Base-by-base conservation (phyloP, 805 yeast species). In the Candida lessepsii region DNA sequence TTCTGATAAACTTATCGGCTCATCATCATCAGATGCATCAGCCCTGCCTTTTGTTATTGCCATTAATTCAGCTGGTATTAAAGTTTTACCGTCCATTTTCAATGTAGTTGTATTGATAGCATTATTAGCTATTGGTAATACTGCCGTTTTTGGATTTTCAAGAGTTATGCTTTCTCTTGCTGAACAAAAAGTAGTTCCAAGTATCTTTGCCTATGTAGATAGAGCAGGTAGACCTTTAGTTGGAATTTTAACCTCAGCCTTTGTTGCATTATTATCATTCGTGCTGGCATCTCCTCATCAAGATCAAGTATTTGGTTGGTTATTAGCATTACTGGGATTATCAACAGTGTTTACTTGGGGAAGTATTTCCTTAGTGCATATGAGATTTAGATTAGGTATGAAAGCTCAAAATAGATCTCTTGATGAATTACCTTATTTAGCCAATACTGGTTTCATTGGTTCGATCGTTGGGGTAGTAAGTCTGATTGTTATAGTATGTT, bases 371-470 rank as follows among this genome's bases (percentile, higher is more conserved):
- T 54, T 55, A n/a, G 54, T 63, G n/a, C 67, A 57, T 39, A 44
- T 61, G 24, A 45, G 68, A 40, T 63, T 61, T 40, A 56, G 70
- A 48, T 38, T 51, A 47, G 69, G 62, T 1, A 44, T 62, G 50
- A 52, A 45, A 24, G 42, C 42, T 7, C 70, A 64, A 44, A 76
- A 75, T 18, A 61, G 72, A 40, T 44, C 65, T 6, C 44, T 66
- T 16, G 61, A 57, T 4, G 82, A 78, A 29, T 63, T 81, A 36
- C 84, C 83, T 1, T 81, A 71, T 57, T 58, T 57, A 36, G 65
- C 83, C 25, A 50, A 62, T n/a, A 78, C 79, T 5, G 80, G 78
- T 4, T 28, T 63, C 2, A 37, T 41, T 44, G 70, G 70, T 9
- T 44, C 53, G 15, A 17, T 55, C 9, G 53, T 60, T 45, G 52